These are phyloP conservation scores for Quambalaria eucalypti DNA, from an alignment of 1,284 basidiomycete genomes.

Conservation along the genomic window DNA sequence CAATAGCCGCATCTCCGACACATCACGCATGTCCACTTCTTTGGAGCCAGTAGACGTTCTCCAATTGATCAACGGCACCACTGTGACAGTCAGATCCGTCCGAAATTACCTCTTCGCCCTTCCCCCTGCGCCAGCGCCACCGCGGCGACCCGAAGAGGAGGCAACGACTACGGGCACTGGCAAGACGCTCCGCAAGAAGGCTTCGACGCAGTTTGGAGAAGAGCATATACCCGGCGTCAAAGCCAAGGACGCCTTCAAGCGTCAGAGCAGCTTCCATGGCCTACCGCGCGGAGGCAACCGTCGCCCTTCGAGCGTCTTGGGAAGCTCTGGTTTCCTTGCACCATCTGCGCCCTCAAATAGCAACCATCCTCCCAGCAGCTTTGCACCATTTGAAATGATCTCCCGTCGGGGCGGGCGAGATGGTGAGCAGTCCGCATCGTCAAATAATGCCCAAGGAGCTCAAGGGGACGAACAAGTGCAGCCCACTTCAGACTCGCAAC, in stretches of 20 bases:
- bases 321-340: conserved; percentile 7
- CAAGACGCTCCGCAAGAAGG: conserved; percentile 1
- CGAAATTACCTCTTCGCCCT: conserved; percentile 25
- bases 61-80: conserved; percentile 15
- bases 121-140: conserved; percentile 10
- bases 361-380: background rate
- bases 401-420: background rate
- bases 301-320: conserved; percentile 7
- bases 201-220: background rate
- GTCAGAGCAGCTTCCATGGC: conserved; percentile 22
- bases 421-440: background rate
- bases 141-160: too few species aligned
- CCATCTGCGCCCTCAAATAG: background rate
- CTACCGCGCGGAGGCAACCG: conserved; percentile 11
- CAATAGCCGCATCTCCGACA: too few species aligned
- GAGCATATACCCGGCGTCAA: conserved; percentile 2
- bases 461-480: background rate
- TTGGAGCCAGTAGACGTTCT: too few species aligned
- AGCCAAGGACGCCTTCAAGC: conserved; percentile 16
- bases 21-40: too few species aligned
- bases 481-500: too few species aligned
- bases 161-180: too few species aligned
- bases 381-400: background rate
- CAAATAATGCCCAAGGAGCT: background rate
- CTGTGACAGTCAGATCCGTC: conserved; percentile 23